Evolutionary conservation across 2,329 filamentous ascomycete genomes (phyloP).

Genomic region (Pseudofabraea citricarpa): DNA sequence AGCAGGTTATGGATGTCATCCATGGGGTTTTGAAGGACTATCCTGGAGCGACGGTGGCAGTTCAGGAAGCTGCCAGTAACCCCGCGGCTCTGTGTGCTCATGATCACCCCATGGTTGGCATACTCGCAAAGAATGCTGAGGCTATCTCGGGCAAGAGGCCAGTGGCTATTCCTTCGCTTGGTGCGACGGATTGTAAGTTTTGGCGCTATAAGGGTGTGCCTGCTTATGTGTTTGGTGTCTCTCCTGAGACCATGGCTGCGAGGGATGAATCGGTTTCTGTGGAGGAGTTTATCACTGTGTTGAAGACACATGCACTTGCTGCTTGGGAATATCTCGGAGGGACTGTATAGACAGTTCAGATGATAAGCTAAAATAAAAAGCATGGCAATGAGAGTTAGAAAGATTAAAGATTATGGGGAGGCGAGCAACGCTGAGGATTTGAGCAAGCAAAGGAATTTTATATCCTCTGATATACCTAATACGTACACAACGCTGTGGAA

Average conservation of each 20-base stretch:
- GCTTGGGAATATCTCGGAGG: constrained; percentile 26
- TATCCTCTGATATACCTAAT: not conserved
- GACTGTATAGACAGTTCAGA: not conserved
- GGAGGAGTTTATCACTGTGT: constrained; percentile 25
- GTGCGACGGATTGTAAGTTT: constrained; percentile 37
- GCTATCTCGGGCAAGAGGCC: constrained; percentile 21
- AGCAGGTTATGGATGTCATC: constrained; percentile 25
- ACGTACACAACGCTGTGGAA: not conserved
- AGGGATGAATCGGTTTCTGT: constrained; percentile 23
- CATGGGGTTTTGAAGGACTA: constrained; percentile 23
- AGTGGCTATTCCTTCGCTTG: constrained; percentile 31
- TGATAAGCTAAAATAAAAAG: not conserved
- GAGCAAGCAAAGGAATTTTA: not conserved
- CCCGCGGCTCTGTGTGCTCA: constrained; percentile 26
- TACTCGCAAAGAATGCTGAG: constrained; percentile 24
- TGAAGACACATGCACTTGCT: constrained; percentile 26
- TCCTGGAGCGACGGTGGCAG: constrained; percentile 22
- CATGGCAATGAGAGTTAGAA: not conserved
- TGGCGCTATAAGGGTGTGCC: constrained; percentile 32
- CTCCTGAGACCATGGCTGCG: constrained; percentile 21
- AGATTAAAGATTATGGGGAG: not conserved
- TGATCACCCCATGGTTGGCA: constrained; percentile 29
- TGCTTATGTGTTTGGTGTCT: constrained; percentile 31
- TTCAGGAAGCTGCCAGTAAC: constrained; percentile 32
- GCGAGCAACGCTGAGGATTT: not conserved